These are phyloP conservation scores for Populus tremula DNA, from an alignment of 345 rosid genomes.

Conservation along the genomic window DNA sequence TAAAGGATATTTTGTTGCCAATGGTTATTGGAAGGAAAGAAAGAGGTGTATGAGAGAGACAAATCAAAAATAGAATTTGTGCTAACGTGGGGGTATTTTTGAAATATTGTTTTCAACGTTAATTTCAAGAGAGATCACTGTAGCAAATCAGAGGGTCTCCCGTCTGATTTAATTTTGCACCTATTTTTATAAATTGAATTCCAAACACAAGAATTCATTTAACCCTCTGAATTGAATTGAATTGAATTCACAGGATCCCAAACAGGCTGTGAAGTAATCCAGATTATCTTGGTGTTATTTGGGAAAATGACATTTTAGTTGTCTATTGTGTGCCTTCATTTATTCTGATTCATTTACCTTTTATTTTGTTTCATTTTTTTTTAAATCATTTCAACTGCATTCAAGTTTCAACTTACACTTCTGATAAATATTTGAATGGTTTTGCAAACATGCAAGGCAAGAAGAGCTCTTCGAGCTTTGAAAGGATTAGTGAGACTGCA, in stretches of 20 bases:
- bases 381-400: neutral
- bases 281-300: neutral
- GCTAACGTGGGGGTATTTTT: too few relatives aligned
- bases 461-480: slow-evolving; percentile 96
- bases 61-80: too few relatives aligned
- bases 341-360: neutral
- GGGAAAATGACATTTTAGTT: neutral
- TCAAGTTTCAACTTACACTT: neutral
- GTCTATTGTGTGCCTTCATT: neutral
- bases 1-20: too few relatives aligned
- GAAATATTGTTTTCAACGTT: too few relatives aligned
- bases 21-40: too few relatives aligned
- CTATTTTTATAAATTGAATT: too few relatives aligned
- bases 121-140: too few relatives aligned
- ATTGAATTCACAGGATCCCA: neutral
- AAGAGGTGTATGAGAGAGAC: too few relatives aligned
- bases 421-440: slow-evolving; percentile 4
- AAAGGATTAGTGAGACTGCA: slow-evolving; percentile 97
- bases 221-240: neutral
- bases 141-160: too few relatives aligned
- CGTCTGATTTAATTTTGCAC: too few relatives aligned
- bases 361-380: neutral
- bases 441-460: slow-evolving; percentile 55
- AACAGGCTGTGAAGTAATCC: neutral
- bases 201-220: too few relatives aligned